Base-by-base conservation (phyloP, 306 rosid species). In the Cicer pinnatifidum region DNA sequence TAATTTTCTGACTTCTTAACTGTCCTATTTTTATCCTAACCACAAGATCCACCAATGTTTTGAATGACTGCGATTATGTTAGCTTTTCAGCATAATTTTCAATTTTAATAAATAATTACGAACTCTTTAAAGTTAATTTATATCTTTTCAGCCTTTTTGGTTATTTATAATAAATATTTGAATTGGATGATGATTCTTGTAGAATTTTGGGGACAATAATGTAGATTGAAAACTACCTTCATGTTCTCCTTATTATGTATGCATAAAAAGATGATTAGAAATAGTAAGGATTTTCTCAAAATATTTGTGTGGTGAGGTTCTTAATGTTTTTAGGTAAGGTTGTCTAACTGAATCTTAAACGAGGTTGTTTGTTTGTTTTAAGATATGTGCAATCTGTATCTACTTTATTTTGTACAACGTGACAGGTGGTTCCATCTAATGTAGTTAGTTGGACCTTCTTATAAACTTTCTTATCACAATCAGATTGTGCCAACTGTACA, bases 301-400 rank as follows among this genome's bases (percentile, higher is more conserved):
- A 48, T 56, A 54, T 41, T 62, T 7, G 41, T 64, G 6, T 43
- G 33, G 65, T 11, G 9, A 11, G 15, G 73, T 68, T 75, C 45
- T 60, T 77, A 5, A 35, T 46, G 13, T 67, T 67, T 16, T 8
- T 66, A 28, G 67, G 48, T 56, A 40, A 44, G 48, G 40, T 75
- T 47, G 77, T 50, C 50, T 71, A 19, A 66, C 60, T 67, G 40
- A 80, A 75, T 72, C 39, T 79, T 63, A 13, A 33, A 68, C 61
- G 17, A 37, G 51, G 7, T 81, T 61, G 5, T 58, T 64, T 44
- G 47, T 75, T 13, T 80, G 23, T 79, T 75, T 52, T 16, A 17
- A 44, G 51, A 70, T 64, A n/a, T 60, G 48, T 66, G 51, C 56
- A 46, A 54, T 45, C 79, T 58, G 59, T 11, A 33, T 23, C 33